Conservation (phyloP, 192 early-diverging fungal genomes). For the Pecoramyces ruminantium region DNA sequence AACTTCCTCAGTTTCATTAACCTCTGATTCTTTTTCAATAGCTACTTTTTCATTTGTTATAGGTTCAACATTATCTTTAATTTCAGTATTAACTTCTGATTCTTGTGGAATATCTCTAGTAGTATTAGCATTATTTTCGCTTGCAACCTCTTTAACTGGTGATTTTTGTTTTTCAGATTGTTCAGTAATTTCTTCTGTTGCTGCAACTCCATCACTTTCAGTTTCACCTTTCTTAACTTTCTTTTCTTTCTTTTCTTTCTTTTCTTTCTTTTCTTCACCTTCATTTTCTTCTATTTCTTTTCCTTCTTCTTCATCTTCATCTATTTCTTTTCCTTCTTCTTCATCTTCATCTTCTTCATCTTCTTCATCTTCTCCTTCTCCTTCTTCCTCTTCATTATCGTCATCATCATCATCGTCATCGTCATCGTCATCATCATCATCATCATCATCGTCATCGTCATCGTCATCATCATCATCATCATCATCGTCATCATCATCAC, state of each 20-base stretch:
- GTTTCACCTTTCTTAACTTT: background rate
- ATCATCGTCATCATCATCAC: background rate
- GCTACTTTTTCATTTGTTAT: too few relatives aligned
- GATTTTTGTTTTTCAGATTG: too few relatives aligned
- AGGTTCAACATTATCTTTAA: too few relatives aligned
- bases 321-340: background rate
- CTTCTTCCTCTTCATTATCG: background rate
- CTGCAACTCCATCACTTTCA: background rate
- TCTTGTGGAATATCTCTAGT: too few relatives aligned
- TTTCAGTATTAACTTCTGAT: too few relatives aligned
- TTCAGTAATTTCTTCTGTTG: too few relatives aligned
- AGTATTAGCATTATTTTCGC: too few relatives aligned
- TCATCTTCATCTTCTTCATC: background rate
- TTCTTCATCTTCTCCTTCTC: background rate
- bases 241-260: background rate
- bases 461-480: background rate
- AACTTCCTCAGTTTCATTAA: too few relatives aligned
- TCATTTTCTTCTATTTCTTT: background rate
- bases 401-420: background rate
- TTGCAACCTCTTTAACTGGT: too few relatives aligned
- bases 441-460: background rate
- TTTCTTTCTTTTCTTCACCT: background rate
- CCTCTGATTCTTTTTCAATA: too few relatives aligned
- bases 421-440: background rate
- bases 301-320: background rate